A percentile compares a stretch with the other conserved stretches of the same genome.
phyloP scores from a whole-genome alignment of 352 stramenopile species.

The Phytophthora capsici region DNA sequence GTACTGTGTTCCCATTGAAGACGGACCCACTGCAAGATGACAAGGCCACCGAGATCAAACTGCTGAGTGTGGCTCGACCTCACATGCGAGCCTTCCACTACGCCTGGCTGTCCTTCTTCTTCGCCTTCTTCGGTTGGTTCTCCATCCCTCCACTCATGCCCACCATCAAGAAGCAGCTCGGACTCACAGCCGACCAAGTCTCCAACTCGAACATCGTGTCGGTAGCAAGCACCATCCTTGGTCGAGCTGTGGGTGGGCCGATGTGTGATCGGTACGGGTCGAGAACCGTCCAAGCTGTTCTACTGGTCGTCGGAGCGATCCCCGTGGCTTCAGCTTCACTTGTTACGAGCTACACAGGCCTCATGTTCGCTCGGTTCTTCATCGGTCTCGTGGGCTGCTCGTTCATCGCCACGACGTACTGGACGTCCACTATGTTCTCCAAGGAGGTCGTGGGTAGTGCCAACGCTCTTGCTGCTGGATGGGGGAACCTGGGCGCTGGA shows the following conservation, averaged over 20 bases:
- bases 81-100: conserved; percentile 96
- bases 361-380: conserved; percentile 92
- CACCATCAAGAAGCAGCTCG: conserved; percentile 89
- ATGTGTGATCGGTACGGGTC: conserved; percentile 93
- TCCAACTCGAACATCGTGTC: conserved; percentile 91
- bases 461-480: conserved; percentile 93
- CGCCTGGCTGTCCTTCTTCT: conserved; percentile 94
- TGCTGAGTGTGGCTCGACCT: conserved; percentile 48
- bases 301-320: conserved; percentile 85
- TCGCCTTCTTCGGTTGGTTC: conserved; percentile 96
- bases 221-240: conserved; percentile 90
- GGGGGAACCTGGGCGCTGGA: conserved; percentile 94
- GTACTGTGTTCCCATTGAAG: conserved; percentile 41
- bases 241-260: conserved; percentile 90
- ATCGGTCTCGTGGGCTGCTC: conserved; percentile 94
- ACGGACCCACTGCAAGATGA: conserved; percentile 48
- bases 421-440: conserved; percentile 94
- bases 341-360: conserved; percentile 74
- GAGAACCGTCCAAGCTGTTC: conserved; percentile 71
- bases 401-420: conserved; percentile 95
- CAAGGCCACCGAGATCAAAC: conserved; percentile 41
- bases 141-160: conserved; percentile 93
- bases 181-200: conserved; percentile 87
- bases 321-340: conserved; percentile 86
- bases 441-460: conserved; percentile 93